Conservation (phyloP, 768 basidiomycete genomes). For the Trametes elegans region DNA sequence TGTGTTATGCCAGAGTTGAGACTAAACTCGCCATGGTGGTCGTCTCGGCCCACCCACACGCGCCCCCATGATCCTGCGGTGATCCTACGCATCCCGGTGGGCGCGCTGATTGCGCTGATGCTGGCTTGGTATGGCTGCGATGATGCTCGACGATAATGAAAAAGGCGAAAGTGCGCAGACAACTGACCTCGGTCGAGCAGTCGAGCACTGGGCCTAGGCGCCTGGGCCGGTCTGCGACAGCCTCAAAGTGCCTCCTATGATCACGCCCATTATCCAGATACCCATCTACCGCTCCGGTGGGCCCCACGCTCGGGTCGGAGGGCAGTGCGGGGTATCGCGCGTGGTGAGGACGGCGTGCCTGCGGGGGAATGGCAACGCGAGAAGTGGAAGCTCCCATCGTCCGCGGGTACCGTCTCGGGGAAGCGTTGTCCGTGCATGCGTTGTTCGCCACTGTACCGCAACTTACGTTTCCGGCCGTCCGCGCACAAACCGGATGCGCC, state of each 20-base stretch:
- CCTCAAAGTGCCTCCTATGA: background rate
- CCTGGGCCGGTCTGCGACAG: conserved; percentile 6
- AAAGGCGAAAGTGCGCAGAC: background rate
- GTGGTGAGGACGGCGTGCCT: background rate
- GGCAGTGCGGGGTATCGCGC: background rate
- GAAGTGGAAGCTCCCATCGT: conserved; percentile 6
- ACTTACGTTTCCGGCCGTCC: too few relatives aligned
- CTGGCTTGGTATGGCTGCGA: background rate
- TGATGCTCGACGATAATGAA: background rate
- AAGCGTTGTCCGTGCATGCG: too few relatives aligned
- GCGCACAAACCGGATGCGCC: background rate
- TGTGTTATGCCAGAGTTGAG: background rate
- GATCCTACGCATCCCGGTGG: background rate
- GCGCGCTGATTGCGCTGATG: background rate
- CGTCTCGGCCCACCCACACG: background rate
- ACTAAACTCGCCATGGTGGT: background rate
- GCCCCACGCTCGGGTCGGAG: conserved; percentile 7
- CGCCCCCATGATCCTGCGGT: background rate
- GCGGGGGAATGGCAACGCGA: background rate
- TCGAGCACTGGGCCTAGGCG: conserved; percentile 3
- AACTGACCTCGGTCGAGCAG: background rate
- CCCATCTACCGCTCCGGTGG: background rate
- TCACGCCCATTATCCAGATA: background rate
- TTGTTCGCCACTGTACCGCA: too few relatives aligned
- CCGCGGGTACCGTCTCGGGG: conserved; percentile 5